Conservation (phyloP, 768 basidiomycete species). For the Podaxis sp. region DNA sequence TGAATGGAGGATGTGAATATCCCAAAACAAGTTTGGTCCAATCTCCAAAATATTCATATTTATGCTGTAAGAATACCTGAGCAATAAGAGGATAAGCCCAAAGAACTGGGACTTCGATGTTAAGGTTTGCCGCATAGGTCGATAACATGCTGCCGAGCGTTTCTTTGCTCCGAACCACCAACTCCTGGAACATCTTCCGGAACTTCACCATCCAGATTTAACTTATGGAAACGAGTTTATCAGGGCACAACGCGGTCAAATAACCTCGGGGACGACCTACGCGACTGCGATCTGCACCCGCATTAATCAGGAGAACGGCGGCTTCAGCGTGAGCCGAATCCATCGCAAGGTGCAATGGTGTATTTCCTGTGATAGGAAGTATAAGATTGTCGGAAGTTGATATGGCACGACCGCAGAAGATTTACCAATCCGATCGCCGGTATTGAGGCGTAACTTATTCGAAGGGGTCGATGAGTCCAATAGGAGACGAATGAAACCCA, state of each 20-base stretch:
- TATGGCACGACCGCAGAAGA: constrained; percentile 21
- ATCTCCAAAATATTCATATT: neutral
- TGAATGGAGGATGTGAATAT: neutral
- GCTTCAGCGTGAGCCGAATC: constrained; percentile 93
- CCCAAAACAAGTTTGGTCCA: neutral
- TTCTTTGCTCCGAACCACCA: constrained; percentile 84
- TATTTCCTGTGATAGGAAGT: constrained; percentile 64
- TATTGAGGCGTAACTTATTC: constrained; percentile 82
- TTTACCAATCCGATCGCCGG: constrained; percentile 74
- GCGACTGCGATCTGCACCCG: constrained; percentile 88
- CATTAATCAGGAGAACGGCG: constrained; percentile 89
- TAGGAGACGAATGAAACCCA: constrained; percentile 85
- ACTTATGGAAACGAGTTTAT: constrained; percentile 39
- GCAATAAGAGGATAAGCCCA: constrained; percentile 3
- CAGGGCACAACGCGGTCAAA: constrained; percentile 3
- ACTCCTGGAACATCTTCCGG: constrained; percentile 90
- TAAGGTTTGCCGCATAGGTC: constrained; percentile 65
- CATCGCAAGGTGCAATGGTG: constrained; percentile 95
- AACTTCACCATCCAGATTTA: constrained; percentile 81
- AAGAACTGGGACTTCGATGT: neutral
- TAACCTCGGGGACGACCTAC: constrained; percentile 45
- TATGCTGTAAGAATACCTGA: neutral
- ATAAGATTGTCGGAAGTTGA: constrained; percentile 17
- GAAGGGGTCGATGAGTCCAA: constrained; percentile 76
- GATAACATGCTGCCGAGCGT: constrained; percentile 73